Conservation (phyloP, 2,329 filamentous ascomycete species). For the Ophiostoma tasmaniense region DNA sequence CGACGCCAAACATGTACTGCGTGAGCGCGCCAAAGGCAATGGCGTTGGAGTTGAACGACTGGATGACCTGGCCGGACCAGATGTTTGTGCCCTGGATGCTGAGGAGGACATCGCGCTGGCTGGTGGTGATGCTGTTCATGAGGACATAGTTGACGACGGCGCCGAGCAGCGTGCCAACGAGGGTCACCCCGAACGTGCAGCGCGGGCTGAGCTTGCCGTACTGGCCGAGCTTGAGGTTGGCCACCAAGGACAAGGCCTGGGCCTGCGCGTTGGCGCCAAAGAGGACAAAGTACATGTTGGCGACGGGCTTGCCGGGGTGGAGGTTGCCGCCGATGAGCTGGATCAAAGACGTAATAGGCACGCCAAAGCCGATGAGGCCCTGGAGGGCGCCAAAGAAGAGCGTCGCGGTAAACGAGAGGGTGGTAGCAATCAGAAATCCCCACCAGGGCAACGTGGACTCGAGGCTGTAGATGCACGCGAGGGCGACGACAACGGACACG, state of each 20-base stretch:
- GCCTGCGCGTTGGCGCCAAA: background rate
- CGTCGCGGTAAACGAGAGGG: background rate
- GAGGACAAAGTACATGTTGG: background rate
- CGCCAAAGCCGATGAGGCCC: background rate
- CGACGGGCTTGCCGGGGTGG: background rate
- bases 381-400: background rate
- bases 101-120: background rate
- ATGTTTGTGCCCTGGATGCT: background rate
- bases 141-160: background rate
- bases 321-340: background rate
- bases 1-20: background rate
- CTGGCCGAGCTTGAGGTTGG: background rate
- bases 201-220: background rate
- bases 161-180: background rate
- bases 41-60: background rate
- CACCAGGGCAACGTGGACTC: background rate
- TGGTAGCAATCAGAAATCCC: background rate
- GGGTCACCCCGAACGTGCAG: background rate
- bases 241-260: background rate
- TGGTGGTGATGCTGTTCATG: background rate
- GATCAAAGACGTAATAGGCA: background rate
- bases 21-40: background rate
- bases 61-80: background rate
- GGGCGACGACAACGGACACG: background rate
- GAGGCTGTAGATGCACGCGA: background rate